Conservation (phyloP, 768 basidiomycete species). For the Sarcodon sp. region DNA sequence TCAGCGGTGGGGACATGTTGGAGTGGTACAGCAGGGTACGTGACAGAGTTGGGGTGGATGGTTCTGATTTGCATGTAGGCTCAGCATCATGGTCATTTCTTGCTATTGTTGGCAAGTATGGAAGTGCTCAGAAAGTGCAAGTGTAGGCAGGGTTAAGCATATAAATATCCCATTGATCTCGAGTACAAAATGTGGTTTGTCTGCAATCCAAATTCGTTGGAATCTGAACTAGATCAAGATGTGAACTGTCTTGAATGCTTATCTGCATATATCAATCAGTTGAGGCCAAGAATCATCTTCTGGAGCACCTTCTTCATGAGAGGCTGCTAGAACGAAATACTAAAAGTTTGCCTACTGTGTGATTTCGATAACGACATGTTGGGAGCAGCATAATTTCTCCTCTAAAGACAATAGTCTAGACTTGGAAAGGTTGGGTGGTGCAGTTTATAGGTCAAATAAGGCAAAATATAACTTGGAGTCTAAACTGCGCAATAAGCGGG, state of each 20-base stretch:
- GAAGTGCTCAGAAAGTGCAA: conserved; percentile 34
- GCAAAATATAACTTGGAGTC: conserved; percentile 57
- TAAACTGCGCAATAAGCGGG: conserved; percentile 46
- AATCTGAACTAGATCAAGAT: not conserved
- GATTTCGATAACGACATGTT: conserved; percentile 66
- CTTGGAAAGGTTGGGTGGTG: conserved; percentile 25
- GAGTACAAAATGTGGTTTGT: conserved; percentile 31
- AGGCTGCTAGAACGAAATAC: conserved; percentile 70
- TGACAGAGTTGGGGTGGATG: no score
- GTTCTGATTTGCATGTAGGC: no score
- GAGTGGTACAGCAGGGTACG: no score
- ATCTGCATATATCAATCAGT: conserved; percentile 58
- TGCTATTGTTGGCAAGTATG: conserved; percentile 14
- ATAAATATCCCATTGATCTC: conserved; percentile 82
- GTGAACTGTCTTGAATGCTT: conserved; percentile 13
- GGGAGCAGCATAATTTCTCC: conserved; percentile 39
- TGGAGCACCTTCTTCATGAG: conserved; percentile 35
- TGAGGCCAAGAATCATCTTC: conserved; percentile 69
- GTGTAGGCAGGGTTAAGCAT: conserved; percentile 68
- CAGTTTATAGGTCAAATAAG: conserved; percentile 59
- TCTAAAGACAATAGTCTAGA: conserved; percentile 28
- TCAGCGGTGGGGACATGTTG: no score
- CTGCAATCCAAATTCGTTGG: not conserved
- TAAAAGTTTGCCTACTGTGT: conserved; percentile 37
- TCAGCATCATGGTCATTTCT: conserved; percentile 2